A percentile compares a stretch with the other conserved stretches of the same genome.
Conservation (phyloP, 345 rosid genomes). For the Salix exigua region DNA sequence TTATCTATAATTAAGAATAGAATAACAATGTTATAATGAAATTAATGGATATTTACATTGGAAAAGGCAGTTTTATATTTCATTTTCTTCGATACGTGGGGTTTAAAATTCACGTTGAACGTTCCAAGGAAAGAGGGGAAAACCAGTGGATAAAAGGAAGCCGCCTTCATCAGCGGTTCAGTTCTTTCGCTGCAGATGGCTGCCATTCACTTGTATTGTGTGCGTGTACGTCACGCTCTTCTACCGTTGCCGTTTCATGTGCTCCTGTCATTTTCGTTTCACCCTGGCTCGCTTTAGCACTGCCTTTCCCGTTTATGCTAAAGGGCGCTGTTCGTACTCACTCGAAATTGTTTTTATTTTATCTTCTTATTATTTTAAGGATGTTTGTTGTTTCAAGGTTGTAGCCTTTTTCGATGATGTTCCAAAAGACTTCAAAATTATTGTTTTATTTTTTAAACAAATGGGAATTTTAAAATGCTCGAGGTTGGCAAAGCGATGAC, state of each 20-base stretch:
- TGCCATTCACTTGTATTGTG: background rate
- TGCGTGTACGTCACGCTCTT: background rate
- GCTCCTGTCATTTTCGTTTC: background rate
- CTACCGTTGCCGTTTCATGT: background rate
- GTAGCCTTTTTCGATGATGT: background rate
- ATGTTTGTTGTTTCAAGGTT: background rate
- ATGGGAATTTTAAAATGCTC: background rate
- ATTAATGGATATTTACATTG: background rate
- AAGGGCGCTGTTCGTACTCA: background rate
- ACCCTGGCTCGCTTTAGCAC: background rate
- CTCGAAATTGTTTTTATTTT: background rate
- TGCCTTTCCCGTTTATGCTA: background rate
- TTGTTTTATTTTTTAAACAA: no score
- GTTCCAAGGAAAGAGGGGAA: constrained; percentile 5
- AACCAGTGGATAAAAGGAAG: constrained; percentile 13
- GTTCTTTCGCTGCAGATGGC: background rate
- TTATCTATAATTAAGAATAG: background rate
- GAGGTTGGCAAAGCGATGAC: background rate
- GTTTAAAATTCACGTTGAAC: background rate
- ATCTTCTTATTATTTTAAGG: background rate
- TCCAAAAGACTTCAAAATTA: no score
- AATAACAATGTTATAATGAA: background rate
- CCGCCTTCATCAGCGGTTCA: background rate
- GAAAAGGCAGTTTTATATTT: background rate
- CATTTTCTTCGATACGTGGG: background rate